phyloP scores from a whole-genome alignment of 148 eudicot genomes.

The Drosera capensis region DNA sequence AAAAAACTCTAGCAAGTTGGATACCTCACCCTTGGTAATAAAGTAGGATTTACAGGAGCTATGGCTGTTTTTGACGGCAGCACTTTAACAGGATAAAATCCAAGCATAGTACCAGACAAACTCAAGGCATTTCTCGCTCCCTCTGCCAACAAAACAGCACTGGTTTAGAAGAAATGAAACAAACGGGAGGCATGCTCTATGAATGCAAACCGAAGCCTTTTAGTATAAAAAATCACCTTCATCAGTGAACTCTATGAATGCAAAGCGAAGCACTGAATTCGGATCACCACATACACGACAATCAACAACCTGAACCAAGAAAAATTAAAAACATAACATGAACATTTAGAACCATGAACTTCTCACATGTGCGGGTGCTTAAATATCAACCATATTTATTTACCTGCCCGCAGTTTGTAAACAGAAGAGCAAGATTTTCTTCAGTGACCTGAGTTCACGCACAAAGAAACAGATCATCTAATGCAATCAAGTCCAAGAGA shows the following conservation, averaged over 20 bases:
- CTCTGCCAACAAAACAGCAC: slow-evolving; percentile 23
- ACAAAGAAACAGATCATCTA: not conserved
- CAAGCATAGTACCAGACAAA: slow-evolving; percentile 89
- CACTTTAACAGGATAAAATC: slow-evolving; percentile 83
- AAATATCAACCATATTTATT: no score
- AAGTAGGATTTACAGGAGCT: slow-evolving; percentile 96
- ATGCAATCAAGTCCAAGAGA: no score
- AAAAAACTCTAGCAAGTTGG: no score
- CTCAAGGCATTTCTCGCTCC: slow-evolving; percentile 86
- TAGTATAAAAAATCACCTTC: slow-evolving; percentile 48
- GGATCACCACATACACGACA: slow-evolving; percentile 99
- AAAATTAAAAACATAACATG: slow-evolving; percentile 2
- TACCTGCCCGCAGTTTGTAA: slow-evolving; percentile 88
- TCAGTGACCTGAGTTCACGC: slow-evolving; percentile 58
- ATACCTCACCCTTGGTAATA: slow-evolving; percentile 79
- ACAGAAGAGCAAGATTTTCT: slow-evolving; percentile 88
- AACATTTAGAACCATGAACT: no score
- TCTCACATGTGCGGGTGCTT: no score
- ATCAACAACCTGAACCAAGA: slow-evolving; percentile 67
- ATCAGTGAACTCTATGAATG: slow-evolving; percentile 83
- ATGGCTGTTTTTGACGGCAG: slow-evolving; percentile 97
- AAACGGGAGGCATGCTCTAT: no score
- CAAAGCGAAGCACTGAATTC: slow-evolving; percentile 93
- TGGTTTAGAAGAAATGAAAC: not conserved
- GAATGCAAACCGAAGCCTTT: no score